Percentiles rank a stretch among this genome's conserved stretches.
Evolutionary conservation across 148 eudicot genomes (phyloP).

Genomic region (Persicaria tinctoria): DNA sequence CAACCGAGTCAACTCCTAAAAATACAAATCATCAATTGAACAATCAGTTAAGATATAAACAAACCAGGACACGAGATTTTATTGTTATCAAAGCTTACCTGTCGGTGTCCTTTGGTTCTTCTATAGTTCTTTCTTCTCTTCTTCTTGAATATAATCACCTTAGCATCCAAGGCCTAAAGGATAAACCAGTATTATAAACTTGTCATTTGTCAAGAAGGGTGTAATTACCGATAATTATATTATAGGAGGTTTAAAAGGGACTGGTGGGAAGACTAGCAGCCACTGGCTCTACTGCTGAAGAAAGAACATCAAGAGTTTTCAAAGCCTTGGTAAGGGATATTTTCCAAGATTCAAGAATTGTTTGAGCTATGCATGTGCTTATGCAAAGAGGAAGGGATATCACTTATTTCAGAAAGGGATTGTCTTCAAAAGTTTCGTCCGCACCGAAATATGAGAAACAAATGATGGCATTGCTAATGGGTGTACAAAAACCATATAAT

Average conservation of each 20-base stretch:
- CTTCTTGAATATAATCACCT: constrained; percentile 92
- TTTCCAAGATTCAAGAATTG: no score
- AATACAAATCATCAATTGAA: constrained; percentile 11
- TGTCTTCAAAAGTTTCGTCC: no score
- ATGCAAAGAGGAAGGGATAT: no score
- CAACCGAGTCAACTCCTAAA: constrained; percentile 80
- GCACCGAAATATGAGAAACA: no score
- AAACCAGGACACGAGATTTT: background rate
- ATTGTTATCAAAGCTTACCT: constrained; percentile 36
- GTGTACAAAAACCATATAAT: background rate
- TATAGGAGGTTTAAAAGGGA: no score
- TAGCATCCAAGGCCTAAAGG: constrained; percentile 87
- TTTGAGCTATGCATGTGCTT: no score
- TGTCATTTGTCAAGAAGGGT: background rate
- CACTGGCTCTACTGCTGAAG: no score
- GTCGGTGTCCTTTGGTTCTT: constrained; percentile 86
- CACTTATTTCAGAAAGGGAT: no score
- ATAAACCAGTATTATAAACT: background rate
- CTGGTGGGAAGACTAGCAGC: no score
- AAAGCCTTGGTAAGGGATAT: no score
- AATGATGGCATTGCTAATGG: no score
- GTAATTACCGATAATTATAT: background rate
- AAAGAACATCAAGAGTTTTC: no score
- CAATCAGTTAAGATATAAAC: background rate
- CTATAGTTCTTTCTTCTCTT: constrained; percentile 97